Conservation (phyloP, 1,284 basidiomycete genomes). For the Ustilago tritici region DNA sequence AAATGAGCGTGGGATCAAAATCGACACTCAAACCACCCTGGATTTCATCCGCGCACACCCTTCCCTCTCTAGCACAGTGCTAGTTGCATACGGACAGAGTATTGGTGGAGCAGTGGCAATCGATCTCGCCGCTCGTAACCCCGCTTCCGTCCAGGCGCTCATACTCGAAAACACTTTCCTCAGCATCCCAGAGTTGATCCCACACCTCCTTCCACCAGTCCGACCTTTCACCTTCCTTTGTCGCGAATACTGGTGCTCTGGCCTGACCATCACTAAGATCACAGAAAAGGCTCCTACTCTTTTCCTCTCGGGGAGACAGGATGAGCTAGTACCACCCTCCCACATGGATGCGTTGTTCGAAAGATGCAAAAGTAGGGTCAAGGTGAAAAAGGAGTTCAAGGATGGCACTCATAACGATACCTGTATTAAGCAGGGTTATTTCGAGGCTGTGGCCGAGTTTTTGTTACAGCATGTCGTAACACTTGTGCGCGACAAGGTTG, state of each 20-base stretch:
- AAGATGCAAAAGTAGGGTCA: conserved; percentile 72
- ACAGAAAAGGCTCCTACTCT: conserved; percentile 82
- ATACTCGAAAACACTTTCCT: conserved; percentile 82
- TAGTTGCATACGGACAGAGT: conserved; percentile 87
- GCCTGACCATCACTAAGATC: conserved; percentile 78
- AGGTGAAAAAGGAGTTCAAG: conserved; percentile 72
- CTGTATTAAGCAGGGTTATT: conserved; percentile 63
- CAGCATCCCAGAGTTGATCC: conserved; percentile 71
- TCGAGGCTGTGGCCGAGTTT: conserved; percentile 62
- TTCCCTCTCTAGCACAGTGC: conserved; percentile 72
- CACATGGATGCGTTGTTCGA: conserved; percentile 86
- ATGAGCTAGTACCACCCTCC: conserved; percentile 85
- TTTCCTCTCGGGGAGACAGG: conserved; percentile 81
- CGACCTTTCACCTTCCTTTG: conserved; percentile 84
- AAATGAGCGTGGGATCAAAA: conserved; percentile 81
- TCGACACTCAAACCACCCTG: conserved; percentile 80
- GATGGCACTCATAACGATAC: conserved; percentile 76
- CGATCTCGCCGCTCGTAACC: conserved; percentile 84
- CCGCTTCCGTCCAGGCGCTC: conserved; percentile 77
- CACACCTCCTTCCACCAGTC: conserved; percentile 82
- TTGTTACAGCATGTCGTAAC: conserved; percentile 50
- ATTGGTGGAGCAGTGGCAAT: conserved; percentile 96
- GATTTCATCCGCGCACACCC: conserved; percentile 82
- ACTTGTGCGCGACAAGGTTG: conserved; percentile 10
- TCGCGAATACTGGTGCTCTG: conserved; percentile 88